Conservation (phyloP, 192 early-diverging fungal genomes). For the Spizellomyces sp. region DNA sequence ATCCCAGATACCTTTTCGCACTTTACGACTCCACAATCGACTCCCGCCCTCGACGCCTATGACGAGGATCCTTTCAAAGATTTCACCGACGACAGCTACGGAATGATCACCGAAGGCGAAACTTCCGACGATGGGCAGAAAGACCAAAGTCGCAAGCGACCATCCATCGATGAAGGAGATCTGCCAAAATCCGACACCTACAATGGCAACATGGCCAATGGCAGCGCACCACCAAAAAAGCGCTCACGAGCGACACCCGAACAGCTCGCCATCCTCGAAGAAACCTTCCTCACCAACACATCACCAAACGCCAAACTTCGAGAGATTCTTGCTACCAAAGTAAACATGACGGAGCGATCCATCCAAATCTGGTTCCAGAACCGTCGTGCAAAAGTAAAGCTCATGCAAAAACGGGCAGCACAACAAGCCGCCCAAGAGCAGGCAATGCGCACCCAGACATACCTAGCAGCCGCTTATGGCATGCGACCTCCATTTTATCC, state of each 20-base stretch:
- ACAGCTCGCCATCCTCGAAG: constrained; percentile 81
- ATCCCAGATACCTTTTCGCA: not conserved
- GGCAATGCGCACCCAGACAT: constrained; percentile 4
- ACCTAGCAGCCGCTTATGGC: constrained; percentile 10
- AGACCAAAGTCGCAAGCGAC: too few relatives aligned
- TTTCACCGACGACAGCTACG: not conserved
- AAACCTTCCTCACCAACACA: constrained; percentile 67
- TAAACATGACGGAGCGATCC: constrained; percentile 69
- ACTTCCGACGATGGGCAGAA: not conserved
- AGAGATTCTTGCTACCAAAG: constrained; percentile 62
- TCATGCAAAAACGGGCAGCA: constrained; percentile 19
- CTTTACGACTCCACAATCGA: not conserved
- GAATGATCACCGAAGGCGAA: not conserved
- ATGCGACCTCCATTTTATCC: constrained; percentile 13
- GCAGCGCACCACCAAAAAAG: constrained; percentile 38
- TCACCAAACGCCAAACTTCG: constrained; percentile 72
- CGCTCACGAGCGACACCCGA: constrained; percentile 76
- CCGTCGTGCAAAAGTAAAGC: constrained; percentile 66
- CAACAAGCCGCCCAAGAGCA: constrained; percentile 22
- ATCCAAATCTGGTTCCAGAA: constrained; percentile 85
- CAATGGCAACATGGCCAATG: not conserved
- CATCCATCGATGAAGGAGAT: too few relatives aligned
- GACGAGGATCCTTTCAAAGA: not conserved
- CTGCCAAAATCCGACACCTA: too few relatives aligned
- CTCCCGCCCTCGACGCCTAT: not conserved